Evolutionary conservation across 2,329 filamentous ascomycete genomes (phyloP).

Genomic region (Phoma sp.): DNA sequence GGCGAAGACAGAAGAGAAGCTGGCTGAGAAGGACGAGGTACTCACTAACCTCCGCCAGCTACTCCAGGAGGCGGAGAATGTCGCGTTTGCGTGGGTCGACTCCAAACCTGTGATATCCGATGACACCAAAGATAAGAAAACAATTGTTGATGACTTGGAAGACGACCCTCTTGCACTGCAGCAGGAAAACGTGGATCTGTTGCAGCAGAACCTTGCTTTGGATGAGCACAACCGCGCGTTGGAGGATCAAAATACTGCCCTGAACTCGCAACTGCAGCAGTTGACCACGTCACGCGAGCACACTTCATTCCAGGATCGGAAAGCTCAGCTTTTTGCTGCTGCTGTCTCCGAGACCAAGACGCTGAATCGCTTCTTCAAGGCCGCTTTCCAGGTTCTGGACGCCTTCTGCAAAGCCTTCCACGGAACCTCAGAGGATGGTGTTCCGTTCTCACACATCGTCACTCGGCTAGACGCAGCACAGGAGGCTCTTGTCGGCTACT

Average conservation of each 20-base stretch:
- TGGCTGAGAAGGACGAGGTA: slow-evolving; percentile 1
- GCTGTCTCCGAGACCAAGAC: slow-evolving; percentile 8
- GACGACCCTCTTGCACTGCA: neutral
- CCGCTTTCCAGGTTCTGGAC: neutral
- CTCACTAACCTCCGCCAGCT: neutral
- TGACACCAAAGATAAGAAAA: neutral
- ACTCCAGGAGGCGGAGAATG: neutral
- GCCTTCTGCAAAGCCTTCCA: neutral
- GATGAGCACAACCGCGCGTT: neutral
- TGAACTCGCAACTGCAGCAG: neutral
- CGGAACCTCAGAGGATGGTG: neutral
- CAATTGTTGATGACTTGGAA: neutral
- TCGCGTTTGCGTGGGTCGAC: neutral
- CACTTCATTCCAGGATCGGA: neutral
- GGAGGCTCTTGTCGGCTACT: slow-evolving; percentile 3
- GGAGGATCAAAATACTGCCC: neutral
- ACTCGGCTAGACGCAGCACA: slow-evolving; percentile 2
- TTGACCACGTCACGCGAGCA: neutral
- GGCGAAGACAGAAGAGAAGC: neutral
- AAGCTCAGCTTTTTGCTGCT: neutral
- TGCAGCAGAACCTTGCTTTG: neutral
- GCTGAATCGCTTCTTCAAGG: slow-evolving; percentile 3
- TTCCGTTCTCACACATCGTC: neutral
- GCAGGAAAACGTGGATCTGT: neutral
- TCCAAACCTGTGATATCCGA: neutral